Base-by-base conservation (phyloP, 306 rosid genomes). In the Begonia peltatifolia region DNA sequence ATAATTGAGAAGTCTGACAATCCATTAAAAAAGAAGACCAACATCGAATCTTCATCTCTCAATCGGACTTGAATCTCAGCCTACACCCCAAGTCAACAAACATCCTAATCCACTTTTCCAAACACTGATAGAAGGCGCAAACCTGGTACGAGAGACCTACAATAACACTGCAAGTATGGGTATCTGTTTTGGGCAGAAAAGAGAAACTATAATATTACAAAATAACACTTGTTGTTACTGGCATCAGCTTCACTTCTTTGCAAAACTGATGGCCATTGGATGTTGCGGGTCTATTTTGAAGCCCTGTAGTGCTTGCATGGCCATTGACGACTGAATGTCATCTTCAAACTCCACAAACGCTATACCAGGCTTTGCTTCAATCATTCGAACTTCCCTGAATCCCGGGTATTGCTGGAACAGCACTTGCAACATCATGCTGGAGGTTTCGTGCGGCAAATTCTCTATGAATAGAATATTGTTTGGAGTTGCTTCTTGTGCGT, bases 341-440 rank as follows among this genome's bases (percentile, higher is more conserved):
- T 92, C 94, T 68, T 92, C 99, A 46, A 75, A 86, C 53, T 92
- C 96, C 14, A 92, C 93, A 63, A 92, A 92, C 9, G 96, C 99
- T 6, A 92, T 92, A 54, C 99, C 99, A 14, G 99, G 99, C 84
- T 92, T 90, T 22, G 96, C 94, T 53, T 92, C 96, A 13, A 92
- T 92, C 79, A 86, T 69, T 41, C 96, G 87, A 67, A 92, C 99
- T 68, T 92, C 99, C 72, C 79, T 92, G 63, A 92, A 92, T 63
- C 99, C 99, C 0, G 99, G 94, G 71, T 79, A 92, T 57, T 92
- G 99, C 65, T 71, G 82, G 69, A 92, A 92, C 61, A 92, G 96
- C 76, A 86, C 53, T 73, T 92, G 96, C 63, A 92, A 76, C 99
- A 86, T 83, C 70, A 74, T 87, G 22, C 87, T 80, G 1, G 87